These are phyloP conservation scores for Hyphopichia buzzinii DNA, from an alignment of 1,139 yeast genomes.

Conservation along the genomic window DNA sequence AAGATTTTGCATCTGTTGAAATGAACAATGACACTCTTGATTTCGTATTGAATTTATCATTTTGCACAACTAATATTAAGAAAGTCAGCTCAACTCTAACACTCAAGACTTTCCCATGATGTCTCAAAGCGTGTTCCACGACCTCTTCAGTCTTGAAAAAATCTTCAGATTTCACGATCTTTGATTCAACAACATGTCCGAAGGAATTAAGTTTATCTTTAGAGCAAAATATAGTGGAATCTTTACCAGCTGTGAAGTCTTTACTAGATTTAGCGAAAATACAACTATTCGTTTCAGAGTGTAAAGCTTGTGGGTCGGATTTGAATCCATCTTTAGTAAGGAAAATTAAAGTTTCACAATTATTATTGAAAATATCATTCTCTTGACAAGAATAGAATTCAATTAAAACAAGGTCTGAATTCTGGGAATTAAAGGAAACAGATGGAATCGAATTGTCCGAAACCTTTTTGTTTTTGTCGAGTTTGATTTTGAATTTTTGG, in stretches of 20 bases:
- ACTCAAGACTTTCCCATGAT: conserved; percentile 44
- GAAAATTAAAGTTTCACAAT: conserved; percentile 38
- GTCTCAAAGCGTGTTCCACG: conserved; percentile 20
- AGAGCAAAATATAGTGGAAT: conserved; percentile 51
- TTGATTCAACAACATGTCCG: conserved; percentile 43
- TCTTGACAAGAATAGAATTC: conserved; percentile 37
- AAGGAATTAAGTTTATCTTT: conserved; percentile 39
- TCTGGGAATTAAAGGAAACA: conserved; percentile 37
- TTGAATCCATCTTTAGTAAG: conserved; percentile 57
- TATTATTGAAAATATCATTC: conserved; percentile 14
- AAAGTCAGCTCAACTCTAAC: conserved; percentile 51
- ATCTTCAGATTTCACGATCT: conserved; percentile 49
- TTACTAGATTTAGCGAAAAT: conserved; percentile 47
- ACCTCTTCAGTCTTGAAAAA: conserved; percentile 43
- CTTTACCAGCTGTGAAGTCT: conserved; percentile 37
- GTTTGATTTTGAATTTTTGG: conserved; percentile 37
- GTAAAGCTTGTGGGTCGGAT: conserved; percentile 35
- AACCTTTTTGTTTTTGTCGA: conserved; percentile 7
- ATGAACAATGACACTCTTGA: conserved; percentile 50
- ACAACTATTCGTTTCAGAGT: conserved; percentile 41
- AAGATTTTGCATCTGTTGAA: conserved; percentile 56
- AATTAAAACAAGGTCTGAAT: conserved; percentile 40
- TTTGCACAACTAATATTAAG: conserved; percentile 48
- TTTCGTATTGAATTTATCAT: conserved; percentile 43
- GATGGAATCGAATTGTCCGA: conserved; percentile 14